A percentile compares a stretch with the other conserved stretches of the same genome.
phyloP scores from a whole-genome alignment of 2,329 filamentous ascomycete species.

The Penicillium sp. region DNA sequence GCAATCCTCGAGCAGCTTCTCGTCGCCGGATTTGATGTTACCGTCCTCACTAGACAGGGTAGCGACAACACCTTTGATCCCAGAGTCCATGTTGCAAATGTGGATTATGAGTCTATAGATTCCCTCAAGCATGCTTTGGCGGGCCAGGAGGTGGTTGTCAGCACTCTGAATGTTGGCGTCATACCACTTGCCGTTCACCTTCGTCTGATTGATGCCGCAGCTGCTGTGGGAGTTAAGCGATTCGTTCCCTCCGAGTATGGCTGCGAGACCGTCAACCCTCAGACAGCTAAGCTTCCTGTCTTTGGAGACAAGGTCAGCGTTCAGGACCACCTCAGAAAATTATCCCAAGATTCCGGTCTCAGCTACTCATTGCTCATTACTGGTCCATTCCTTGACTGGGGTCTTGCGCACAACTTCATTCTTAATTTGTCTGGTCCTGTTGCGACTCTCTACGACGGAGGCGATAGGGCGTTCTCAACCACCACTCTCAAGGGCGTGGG shows the following conservation, averaged over 20 bases:
- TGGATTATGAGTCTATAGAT: slow-evolving; percentile 31
- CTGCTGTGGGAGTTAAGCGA: slow-evolving; percentile 30
- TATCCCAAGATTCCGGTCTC: slow-evolving; percentile 20
- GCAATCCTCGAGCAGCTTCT: slow-evolving; percentile 28
- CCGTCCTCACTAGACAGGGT: slow-evolving; percentile 25
- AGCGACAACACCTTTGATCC: slow-evolving; percentile 7
- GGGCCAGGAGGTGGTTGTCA: slow-evolving; percentile 33
- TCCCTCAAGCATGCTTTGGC: slow-evolving; percentile 27
- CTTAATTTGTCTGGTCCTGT: slow-evolving; percentile 41
- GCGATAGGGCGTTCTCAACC: slow-evolving; percentile 50
- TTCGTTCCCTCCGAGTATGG: slow-evolving; percentile 42
- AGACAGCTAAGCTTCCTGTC: slow-evolving; percentile 28
- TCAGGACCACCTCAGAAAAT: slow-evolving; percentile 29
- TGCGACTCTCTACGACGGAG: slow-evolving; percentile 52
- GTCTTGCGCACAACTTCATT: slow-evolving; percentile 43
- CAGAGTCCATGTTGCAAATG: slow-evolving; percentile 19
- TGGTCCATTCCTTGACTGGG: slow-evolving; percentile 39
- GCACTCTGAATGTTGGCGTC: slow-evolving; percentile 13
- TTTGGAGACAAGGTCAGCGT: slow-evolving; percentile 34
- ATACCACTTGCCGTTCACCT: slow-evolving; percentile 10
- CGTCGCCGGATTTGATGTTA: slow-evolving; percentile 27
- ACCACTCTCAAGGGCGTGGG: slow-evolving; percentile 53
- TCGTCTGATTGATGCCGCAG: slow-evolving; percentile 33
- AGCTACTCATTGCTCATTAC: slow-evolving; percentile 35
- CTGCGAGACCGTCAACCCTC: slow-evolving; percentile 29